Evolutionary conservation across 768 basidiomycete genomes (phyloP).

Genomic region (Rhizopogon vinicolor): DNA sequence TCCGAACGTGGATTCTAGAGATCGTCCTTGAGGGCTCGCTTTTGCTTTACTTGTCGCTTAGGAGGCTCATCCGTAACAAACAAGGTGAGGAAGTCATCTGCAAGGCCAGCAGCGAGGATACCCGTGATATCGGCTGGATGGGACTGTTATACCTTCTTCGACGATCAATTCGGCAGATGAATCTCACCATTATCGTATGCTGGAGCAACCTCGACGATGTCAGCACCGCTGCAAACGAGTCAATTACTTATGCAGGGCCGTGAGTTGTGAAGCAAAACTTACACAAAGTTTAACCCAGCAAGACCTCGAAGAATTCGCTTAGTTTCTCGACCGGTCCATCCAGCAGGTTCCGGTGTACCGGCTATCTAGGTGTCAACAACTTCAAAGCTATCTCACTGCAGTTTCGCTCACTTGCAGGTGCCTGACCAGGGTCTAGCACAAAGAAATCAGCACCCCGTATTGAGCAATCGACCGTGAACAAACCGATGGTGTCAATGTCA

Average conservation of each 20-base stretch:
- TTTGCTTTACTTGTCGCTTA: slow-evolving; percentile 12
- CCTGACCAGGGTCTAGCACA: slow-evolving; percentile 56
- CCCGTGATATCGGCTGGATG: slow-evolving; percentile 58
- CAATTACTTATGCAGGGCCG: background rate
- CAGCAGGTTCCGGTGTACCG: slow-evolving; percentile 74
- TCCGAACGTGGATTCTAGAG: slow-evolving; percentile 11
- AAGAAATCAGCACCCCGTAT: background rate
- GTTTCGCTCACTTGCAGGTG: slow-evolving; percentile 55
- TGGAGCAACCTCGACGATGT: slow-evolving; percentile 74
- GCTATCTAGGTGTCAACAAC: slow-evolving; percentile 32
- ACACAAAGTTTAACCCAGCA: slow-evolving; percentile 71
- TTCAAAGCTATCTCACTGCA: background rate
- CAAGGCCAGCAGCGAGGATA: slow-evolving; percentile 63
- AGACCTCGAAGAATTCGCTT: slow-evolving; percentile 72
- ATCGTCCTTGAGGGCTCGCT: slow-evolving; percentile 20
- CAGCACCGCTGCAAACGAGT: slow-evolving; percentile 47
- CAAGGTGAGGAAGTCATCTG: slow-evolving; percentile 66
- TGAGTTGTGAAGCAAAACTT: slow-evolving; percentile 19
- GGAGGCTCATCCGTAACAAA: slow-evolving; percentile 43
- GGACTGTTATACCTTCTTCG: slow-evolving; percentile 1
- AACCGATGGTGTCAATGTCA: slow-evolving; percentile 73
- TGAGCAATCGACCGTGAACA: slow-evolving; percentile 5
- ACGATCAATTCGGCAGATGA: background rate
- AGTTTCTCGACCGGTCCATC: slow-evolving; percentile 73
- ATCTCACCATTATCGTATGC: slow-evolving; percentile 65